phyloP scores from a whole-genome alignment of 305 asterid species.

The Fraxinus xanthoxyloides region DNA sequence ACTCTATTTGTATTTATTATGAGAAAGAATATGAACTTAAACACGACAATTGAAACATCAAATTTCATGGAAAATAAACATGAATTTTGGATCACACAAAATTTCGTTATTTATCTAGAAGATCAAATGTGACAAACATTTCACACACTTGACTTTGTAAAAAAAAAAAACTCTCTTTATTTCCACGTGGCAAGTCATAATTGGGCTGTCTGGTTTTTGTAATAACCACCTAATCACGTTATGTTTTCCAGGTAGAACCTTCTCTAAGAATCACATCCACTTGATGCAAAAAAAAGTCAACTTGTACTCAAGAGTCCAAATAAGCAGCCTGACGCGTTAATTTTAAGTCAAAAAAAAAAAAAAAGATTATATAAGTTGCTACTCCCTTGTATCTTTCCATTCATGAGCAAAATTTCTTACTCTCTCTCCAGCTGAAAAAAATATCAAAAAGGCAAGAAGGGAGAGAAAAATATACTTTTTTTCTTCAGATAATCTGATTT shows the following conservation, averaged over 20 bases:
- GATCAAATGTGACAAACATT: not conserved
- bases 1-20: too few species aligned
- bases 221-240: not conserved
- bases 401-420: not conserved
- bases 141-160: not conserved
- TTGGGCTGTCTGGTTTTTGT: not conserved
- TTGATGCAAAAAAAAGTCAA: not conserved
- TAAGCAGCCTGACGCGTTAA: constrained; percentile 15
- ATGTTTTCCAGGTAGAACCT: constrained; percentile 16
- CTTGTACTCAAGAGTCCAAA: not conserved
- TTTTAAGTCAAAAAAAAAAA: not conserved
- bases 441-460: not conserved
- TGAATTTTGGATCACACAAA: not conserved
- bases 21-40: not conserved
- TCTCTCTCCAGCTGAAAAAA: not conserved
- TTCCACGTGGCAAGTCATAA: not conserved
- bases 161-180: too few species aligned
- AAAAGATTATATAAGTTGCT: not conserved
- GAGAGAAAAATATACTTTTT: not conserved
- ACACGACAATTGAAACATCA: too few species aligned
- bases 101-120: not conserved
- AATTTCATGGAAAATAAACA: too few species aligned
- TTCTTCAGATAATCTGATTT: not conserved
- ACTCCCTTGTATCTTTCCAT: not conserved
- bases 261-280: not conserved